Evolutionary conservation across 2,329 filamentous ascomycete species (phyloP).

Genomic region (Neonectria punicea): DNA sequence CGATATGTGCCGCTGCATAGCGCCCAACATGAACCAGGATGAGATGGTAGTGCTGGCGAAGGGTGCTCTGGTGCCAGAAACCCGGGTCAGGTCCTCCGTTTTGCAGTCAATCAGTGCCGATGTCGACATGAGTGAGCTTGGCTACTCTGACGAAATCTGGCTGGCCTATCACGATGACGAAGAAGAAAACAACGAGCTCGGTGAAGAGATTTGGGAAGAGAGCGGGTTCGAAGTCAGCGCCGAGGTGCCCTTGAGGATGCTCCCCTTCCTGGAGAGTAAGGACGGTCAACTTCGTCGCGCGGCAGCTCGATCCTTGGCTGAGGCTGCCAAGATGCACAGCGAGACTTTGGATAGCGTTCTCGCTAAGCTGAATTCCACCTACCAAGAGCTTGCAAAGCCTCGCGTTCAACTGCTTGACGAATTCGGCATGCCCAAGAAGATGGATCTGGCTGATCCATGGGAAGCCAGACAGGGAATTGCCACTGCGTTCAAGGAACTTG

Average conservation of each 20-base stretch:
- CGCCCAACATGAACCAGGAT: slow-evolving; percentile 77
- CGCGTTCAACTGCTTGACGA: slow-evolving; percentile 86
- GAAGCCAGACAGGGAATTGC: slow-evolving; percentile 91
- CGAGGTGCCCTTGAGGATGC: slow-evolving; percentile 72
- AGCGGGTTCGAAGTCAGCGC: slow-evolving; percentile 79
- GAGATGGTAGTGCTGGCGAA: slow-evolving; percentile 83
- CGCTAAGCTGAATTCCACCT: slow-evolving; percentile 73
- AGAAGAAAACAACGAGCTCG: slow-evolving; percentile 85
- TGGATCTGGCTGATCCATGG: slow-evolving; percentile 89
- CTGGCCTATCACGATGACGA: slow-evolving; percentile 91
- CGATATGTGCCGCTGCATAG: slow-evolving; percentile 85
- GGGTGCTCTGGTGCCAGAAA: slow-evolving; percentile 82
- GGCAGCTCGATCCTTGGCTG: slow-evolving; percentile 82
- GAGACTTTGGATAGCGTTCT: slow-evolving; percentile 71
- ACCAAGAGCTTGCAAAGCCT: slow-evolving; percentile 83
- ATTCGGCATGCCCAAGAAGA: slow-evolving; percentile 93
- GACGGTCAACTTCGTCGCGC: slow-evolving; percentile 86
- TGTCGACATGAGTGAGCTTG: slow-evolving; percentile 87
- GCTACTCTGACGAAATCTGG: slow-evolving; percentile 92
- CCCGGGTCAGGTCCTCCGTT: slow-evolving; percentile 83
- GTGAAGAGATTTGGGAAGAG: slow-evolving; percentile 93
- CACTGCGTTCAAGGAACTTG: slow-evolving; percentile 85
- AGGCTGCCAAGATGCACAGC: slow-evolving; percentile 72
- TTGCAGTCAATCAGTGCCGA: slow-evolving; percentile 92
- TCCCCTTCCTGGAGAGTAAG: slow-evolving; percentile 82